Conservation (phyloP, 2,329 filamentous ascomycete species). For the Cylindrodendrum hubeiense region DNA sequence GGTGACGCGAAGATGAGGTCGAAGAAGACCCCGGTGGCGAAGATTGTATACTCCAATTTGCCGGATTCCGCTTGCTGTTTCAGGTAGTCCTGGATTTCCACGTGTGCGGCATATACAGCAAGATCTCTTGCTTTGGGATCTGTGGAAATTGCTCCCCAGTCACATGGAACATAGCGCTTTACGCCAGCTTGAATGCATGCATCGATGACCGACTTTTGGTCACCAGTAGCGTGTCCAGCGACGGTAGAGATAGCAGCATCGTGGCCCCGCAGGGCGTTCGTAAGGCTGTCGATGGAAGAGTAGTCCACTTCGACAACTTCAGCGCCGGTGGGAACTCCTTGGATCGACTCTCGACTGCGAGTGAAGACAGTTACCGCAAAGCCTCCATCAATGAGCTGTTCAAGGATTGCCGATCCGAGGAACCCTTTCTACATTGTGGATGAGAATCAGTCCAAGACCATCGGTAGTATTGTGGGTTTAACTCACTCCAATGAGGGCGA, state of each 20-base stretch:
- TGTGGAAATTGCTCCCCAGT: not conserved
- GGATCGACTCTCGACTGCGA: slow-evolving; percentile 43
- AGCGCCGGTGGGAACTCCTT: not conserved
- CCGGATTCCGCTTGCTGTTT: slow-evolving; percentile 1
- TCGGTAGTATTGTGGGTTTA: not conserved
- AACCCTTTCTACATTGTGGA: slow-evolving; percentile 1
- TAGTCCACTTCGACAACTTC: slow-evolving; percentile 36
- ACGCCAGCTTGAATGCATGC: slow-evolving; percentile 13
- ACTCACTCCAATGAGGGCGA: not conserved
- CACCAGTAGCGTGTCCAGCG: not conserved
- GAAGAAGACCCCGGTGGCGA: not conserved
- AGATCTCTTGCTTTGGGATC: not conserved
- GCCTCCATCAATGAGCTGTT: slow-evolving; percentile 43
- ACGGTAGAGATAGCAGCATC: slow-evolving; percentile 60
- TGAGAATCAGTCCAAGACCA: not conserved
- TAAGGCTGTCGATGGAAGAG: slow-evolving; percentile 57
- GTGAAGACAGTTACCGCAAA: slow-evolving; percentile 65
- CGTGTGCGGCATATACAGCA: not conserved
- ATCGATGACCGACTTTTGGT: slow-evolving; percentile 9
- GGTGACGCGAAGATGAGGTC: not conserved
- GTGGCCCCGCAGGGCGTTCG: slow-evolving; percentile 59
- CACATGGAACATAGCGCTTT: slow-evolving; percentile 4
- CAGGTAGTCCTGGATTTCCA: slow-evolving; percentile 3
- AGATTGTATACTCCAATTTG: slow-evolving; percentile 14
- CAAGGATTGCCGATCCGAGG: slow-evolving; percentile 44